Base-by-base conservation (phyloP, 495 filamentous ascomycete genomes). In the Physcia stellaris region DNA sequence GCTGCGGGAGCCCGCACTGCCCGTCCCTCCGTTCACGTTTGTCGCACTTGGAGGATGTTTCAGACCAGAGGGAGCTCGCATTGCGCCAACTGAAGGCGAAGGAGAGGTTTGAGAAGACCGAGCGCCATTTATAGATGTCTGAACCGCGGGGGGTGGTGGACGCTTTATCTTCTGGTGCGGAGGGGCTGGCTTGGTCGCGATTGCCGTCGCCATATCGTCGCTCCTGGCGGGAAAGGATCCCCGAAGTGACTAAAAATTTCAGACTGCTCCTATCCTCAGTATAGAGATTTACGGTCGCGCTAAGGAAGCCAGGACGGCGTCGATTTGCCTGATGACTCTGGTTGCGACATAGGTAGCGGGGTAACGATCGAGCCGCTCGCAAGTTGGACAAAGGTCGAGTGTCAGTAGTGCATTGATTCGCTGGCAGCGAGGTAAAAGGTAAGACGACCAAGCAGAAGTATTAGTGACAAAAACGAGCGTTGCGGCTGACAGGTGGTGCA, bases 71-170 rank as follows among this genome's bases (percentile, higher is more conserved):
- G 68, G 69, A 27, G 75, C 69, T 40, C 71, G 72, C 56, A 79
- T 79, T 2, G 74, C 65, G 10, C 76, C 63, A 44, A 75, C 61
- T 18, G 73, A 74, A 26, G 80, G 79, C 4, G 81, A 83, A 7
- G 78, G 69, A 1, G 77, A 79, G 1, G 73, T 67, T 20, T 68
- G 67, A n/a, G 72, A 70, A 37, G 74, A 59, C 45, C 67, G 69
- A 42, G 73, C 68, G 28, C 75, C 77, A 60, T 82, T 84, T 49
- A 62, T 50, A 42, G 60, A 56, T 34, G 75, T 68, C 50, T 80
- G 77, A 35, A 75, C 64, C 30, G 75, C 71, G 35, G 78, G 77
- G 39, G 77, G 77, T 43, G 75, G 66, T 42, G 80, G 79, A 23
- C 80, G 79, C 58, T 84, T 84, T 49, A 79, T 73, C 35, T 42